Evolutionary conservation across 2,329 filamentous ascomycete genomes (phyloP).

Genomic region (Didymella keratinophila): DNA sequence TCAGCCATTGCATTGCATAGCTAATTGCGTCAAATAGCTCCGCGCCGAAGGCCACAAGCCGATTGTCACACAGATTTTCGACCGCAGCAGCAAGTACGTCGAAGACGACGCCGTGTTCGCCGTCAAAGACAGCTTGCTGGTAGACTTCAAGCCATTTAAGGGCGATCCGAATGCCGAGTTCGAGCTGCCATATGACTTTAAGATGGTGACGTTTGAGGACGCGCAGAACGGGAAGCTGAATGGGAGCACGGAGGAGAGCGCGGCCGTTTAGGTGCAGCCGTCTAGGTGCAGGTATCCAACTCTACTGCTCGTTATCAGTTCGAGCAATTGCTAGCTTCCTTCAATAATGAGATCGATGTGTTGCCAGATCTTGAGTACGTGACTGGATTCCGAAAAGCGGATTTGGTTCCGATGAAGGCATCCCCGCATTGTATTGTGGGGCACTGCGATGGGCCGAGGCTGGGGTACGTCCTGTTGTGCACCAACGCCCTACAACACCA

Average conservation of each 20-base stretch:
- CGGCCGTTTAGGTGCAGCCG: background rate
- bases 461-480: background rate
- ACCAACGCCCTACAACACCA: conserved; percentile 12
- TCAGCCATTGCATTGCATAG: background rate
- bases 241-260: conserved; percentile 40
- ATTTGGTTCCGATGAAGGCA: background rate
- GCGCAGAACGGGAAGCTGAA: conserved; percentile 39
- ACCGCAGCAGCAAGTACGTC: conserved; percentile 70
- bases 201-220: conserved; percentile 49
- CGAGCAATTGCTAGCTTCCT: background rate
- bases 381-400: conserved; percentile 2
- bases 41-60: conserved; percentile 68
- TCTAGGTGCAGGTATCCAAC: background rate
- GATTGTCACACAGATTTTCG: conserved; percentile 81
- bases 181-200: conserved; percentile 63
- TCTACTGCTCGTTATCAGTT: background rate
- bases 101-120: conserved; percentile 66
- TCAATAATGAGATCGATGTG: background rate
- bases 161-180: conserved; percentile 61
- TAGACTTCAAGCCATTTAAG: conserved; percentile 63
- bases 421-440: conserved; percentile 6
- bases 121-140: conserved; percentile 65
- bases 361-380: background rate
- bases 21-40: conserved; percentile 50
- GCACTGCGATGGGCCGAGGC: conserved; percentile 5